A percentile compares a stretch with the other conserved stretches of the same genome.
phyloP scores from a whole-genome alignment of 2,329 filamentous ascomycete genomes.

The Arachnomyces sp. region DNA sequence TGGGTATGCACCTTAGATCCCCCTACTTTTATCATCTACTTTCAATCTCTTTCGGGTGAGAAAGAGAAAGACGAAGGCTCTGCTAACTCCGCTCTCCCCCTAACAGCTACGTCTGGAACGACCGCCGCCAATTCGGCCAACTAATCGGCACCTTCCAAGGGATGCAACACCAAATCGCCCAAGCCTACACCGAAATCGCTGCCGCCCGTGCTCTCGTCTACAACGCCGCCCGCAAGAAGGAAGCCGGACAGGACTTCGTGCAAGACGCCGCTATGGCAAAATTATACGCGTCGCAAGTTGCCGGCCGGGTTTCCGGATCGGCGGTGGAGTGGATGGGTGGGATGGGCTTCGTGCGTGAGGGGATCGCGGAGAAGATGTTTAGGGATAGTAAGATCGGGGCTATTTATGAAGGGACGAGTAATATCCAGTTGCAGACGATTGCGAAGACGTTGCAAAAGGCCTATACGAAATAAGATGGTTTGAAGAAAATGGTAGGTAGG shows the following conservation, averaged over 20 bases:
- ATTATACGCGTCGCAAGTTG: slow-evolving; percentile 87
- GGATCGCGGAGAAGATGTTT: slow-evolving; percentile 95
- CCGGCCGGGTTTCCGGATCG: slow-evolving; percentile 72
- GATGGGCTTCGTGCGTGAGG: slow-evolving; percentile 96
- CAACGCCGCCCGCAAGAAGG: slow-evolving; percentile 96
- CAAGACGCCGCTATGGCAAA: slow-evolving; percentile 97
- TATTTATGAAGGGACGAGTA: slow-evolving; percentile 80
- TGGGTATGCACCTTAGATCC: slow-evolving; percentile 46
- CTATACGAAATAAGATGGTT: slow-evolving; percentile 49
- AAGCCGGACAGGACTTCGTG: slow-evolving; percentile 91
- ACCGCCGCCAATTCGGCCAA: slow-evolving; percentile 92
- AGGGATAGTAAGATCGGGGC: slow-evolving; percentile 97
- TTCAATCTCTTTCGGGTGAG: not conserved
- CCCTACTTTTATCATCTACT: not conserved
- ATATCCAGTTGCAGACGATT: slow-evolving; percentile 64
- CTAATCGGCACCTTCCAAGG: slow-evolving; percentile 95
- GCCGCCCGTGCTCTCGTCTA: slow-evolving; percentile 88
- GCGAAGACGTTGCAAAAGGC: slow-evolving; percentile 62
- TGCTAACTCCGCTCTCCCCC: slow-evolving; percentile 10
- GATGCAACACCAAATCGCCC: slow-evolving; percentile 98
- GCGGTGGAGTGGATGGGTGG: slow-evolving; percentile 99
- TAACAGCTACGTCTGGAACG: slow-evolving; percentile 84
- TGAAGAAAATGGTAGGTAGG: not conserved
- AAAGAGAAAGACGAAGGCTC: slow-evolving; percentile 1
- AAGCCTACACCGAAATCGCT: slow-evolving; percentile 87